Evolutionary conservation across 768 basidiomycete species (phyloP), one percentile per base, ranked within the genome.

Genomic region (Pleurotus cornucopiae): DNA sequence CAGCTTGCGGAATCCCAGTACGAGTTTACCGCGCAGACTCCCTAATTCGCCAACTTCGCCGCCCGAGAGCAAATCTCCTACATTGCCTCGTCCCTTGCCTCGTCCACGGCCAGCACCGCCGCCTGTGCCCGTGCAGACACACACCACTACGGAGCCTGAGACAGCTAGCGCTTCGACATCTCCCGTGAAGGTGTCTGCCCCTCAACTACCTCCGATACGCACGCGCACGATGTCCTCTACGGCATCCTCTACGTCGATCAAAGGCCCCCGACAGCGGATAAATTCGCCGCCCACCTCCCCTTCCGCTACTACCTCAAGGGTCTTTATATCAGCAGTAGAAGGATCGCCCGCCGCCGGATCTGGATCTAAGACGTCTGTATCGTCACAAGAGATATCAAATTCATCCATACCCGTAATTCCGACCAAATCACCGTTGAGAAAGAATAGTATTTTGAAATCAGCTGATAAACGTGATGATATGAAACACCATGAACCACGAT

Each of bases 51-150:
- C 26, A 34, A 18, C 39, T 23, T 30, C 34, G 26, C 25, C 18
- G 37, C n/a, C 6, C 9, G 12, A 34, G 7, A n/a, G 11, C 38
- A 52, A 39, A 14, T 23, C 51, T 20, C 26, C 51, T 40, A 30
- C 26, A 49, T 34, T 16, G 1, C 48, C 51, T 40, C 51, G 51
- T 21, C 51, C 51, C 51, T 52, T 52, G 37, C 51, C 51, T 11
- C n/a, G 41, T 21, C 51, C 51, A 21, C 39, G 51, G n/a, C 51
- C 20, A 14, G 16, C n/a, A n/a, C 26, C 34, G 13, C 21, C 48
- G 26, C 13, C 23, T n/a, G 5, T 41, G 13, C 12, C 51, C 20
- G 25, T 21, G 4, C 51, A 34, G 16, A 39, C 51, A 7, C 16
- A 12, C 20, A 18, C 46, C 5, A 13, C 2, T 18, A 47, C 46